Evolutionary conservation across 208 protist species (phyloP).

Genomic region (Leishmania guyanensis): DNA sequence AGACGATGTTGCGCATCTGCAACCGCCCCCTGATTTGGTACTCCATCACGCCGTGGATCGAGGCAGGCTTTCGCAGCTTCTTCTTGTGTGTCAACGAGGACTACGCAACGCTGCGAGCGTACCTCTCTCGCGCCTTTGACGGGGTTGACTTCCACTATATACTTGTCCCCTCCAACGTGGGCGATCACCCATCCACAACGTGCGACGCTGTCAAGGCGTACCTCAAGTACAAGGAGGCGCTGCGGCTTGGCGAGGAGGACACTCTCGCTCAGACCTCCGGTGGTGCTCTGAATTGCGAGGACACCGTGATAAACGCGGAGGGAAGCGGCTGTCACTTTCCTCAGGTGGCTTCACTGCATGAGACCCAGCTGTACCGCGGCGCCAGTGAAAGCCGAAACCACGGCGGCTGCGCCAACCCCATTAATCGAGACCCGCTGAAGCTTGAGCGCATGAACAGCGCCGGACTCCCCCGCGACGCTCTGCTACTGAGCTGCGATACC

Average conservation of each 20-base stretch:
- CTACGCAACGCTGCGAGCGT: constrained; percentile 58
- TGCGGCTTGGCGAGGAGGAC: constrained; percentile 46
- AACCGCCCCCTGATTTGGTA: constrained; percentile 90
- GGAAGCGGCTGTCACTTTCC: constrained; percentile 6
- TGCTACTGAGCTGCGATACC: constrained; percentile 83
- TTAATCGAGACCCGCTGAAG: constrained; percentile 39
- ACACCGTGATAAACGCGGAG: constrained; percentile 1
- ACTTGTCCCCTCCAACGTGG: constrained; percentile 51
- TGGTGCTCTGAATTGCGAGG: constrained; percentile 14
- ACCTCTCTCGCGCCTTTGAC: constrained; percentile 61
- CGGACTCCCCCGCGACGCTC: constrained; percentile 57
- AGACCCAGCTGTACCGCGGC: neutral
- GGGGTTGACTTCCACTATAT: constrained; percentile 73
- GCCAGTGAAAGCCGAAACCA: neutral
- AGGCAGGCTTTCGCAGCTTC: constrained; percentile 68
- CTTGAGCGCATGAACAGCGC: constrained; percentile 41
- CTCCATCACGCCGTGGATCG: constrained; percentile 72
- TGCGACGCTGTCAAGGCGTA: constrained; percentile 80
- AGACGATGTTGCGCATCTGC: constrained; percentile 70
- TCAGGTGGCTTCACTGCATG: neutral
- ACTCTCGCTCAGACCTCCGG: neutral
- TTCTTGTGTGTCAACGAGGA: constrained; percentile 84
- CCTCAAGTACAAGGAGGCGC: constrained; percentile 67
- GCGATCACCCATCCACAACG: constrained; percentile 62
- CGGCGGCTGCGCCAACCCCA: neutral